A percentile compares a stretch with the other conserved stretches of the same genome.
Evolutionary conservation across 805 yeast species (phyloP).

Genomic region (Tetrapisispora fleetii): DNA sequence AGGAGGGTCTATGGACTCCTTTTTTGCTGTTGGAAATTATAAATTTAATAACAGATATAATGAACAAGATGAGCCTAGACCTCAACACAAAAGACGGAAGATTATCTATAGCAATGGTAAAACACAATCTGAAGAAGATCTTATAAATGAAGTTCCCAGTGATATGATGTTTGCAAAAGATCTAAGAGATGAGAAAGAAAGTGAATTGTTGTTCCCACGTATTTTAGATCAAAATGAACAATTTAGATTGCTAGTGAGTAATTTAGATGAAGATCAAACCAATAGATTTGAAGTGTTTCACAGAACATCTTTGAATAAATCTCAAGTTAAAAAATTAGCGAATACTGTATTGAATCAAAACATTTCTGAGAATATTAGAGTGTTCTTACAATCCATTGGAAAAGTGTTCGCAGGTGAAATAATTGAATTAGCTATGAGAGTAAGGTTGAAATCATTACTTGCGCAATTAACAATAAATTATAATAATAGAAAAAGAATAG

Average conservation of each 20-base stretch:
- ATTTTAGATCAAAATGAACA: slow-evolving; percentile 45
- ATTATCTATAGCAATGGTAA: background rate
- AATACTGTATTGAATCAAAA: slow-evolving; percentile 71
- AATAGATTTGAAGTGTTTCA: slow-evolving; percentile 79
- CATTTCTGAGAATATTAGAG: slow-evolving; percentile 68
- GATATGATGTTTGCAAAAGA: slow-evolving; percentile 22
- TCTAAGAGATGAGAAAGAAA: slow-evolving; percentile 10
- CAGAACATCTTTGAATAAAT: slow-evolving; percentile 62
- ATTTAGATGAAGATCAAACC: slow-evolving; percentile 75
- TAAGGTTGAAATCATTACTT: slow-evolving; percentile 47
- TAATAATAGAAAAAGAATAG: slow-evolving; percentile 34
- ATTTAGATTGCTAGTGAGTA: slow-evolving; percentile 53
- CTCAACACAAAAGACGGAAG: background rate
- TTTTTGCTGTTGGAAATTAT: slow-evolving; percentile 1
- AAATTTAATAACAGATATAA: background rate
- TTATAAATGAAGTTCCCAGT: slow-evolving; percentile 19
- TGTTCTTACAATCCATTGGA: slow-evolving; percentile 75
- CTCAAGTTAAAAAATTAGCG: slow-evolving; percentile 72
- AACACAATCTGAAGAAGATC: background rate
- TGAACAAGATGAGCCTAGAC: background rate
- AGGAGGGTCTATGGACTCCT: slow-evolving; percentile 25
- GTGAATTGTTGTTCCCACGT: slow-evolving; percentile 10
- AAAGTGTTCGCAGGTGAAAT: slow-evolving; percentile 87
- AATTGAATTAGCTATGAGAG: slow-evolving; percentile 68
- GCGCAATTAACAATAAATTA: slow-evolving; percentile 33